These are phyloP conservation scores for Helianthus tuberosus DNA, from an alignment of 129 eudicot species.

Conservation along the genomic window DNA sequence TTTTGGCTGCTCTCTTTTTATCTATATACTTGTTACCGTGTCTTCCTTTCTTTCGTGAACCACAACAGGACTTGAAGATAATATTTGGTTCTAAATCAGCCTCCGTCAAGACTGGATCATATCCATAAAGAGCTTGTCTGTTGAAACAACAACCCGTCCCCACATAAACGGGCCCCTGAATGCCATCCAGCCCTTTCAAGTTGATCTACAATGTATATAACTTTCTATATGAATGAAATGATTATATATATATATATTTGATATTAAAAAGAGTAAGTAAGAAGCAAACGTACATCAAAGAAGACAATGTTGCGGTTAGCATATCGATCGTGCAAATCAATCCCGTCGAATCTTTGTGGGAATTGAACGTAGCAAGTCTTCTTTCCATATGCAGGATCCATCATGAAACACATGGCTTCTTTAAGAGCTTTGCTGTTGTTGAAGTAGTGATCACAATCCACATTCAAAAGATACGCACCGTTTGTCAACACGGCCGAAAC, in stretches of 20 bases:
- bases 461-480: constrained; percentile 81
- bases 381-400: constrained; percentile 84
- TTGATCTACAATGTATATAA: constrained; percentile 44
- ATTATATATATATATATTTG: neutral
- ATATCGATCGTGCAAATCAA: constrained; percentile 90
- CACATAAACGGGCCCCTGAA: constrained; percentile 68
- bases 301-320: constrained; percentile 88
- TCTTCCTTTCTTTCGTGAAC: constrained; percentile 55
- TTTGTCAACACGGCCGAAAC: constrained; percentile 90
- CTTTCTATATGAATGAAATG: neutral
- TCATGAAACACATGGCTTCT: constrained; percentile 97
- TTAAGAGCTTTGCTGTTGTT: constrained; percentile 89
- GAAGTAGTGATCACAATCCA: constrained; percentile 96
- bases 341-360: constrained; percentile 93
- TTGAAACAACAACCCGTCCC: constrained; percentile 72
- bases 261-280: neutral
- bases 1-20: constrained; percentile 37
- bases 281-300: constrained; percentile 67
- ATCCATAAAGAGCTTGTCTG: constrained; percentile 66
- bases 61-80: constrained; percentile 46
- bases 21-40: constrained; percentile 40
- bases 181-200: constrained; percentile 69
- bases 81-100: constrained; percentile 44
- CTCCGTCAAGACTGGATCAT: constrained; percentile 54
- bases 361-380: constrained; percentile 89